Percentiles rank a stretch among this genome's conserved stretches.
Evolutionary conservation across 257 asterid species (phyloP).

Genomic region (Solanum ahanhuiri): DNA sequence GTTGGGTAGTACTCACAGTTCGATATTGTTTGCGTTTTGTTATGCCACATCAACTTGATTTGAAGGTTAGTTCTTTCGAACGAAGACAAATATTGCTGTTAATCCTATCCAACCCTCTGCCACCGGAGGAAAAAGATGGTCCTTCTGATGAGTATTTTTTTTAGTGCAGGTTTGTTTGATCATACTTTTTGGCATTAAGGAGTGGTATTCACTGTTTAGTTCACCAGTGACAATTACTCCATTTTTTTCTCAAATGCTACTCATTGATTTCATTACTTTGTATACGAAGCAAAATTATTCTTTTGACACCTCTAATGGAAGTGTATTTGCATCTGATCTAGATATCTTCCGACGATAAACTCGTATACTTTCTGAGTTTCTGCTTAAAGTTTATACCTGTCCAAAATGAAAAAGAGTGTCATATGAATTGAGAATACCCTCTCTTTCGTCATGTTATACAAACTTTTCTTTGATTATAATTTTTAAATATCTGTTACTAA

Average conservation of each 20-base stretch:
- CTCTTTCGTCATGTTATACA: neutral
- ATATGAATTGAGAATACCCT: neutral
- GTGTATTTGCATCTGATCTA: neutral
- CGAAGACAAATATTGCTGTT: neutral
- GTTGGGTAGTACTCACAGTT: neutral
- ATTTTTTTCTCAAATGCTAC: neutral
- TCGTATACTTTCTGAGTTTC: neutral
- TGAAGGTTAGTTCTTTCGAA: neutral
- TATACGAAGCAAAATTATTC: neutral
- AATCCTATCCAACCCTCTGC: neutral
- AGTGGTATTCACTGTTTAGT: neutral
- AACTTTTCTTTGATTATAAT: neutral
- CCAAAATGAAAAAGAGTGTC: neutral
- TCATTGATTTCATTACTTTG: neutral
- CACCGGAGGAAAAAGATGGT: neutral
- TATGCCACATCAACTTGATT: neutral
- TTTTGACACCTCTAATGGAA: neutral
- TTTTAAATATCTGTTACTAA: neutral
- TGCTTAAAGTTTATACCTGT: neutral
- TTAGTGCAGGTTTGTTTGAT: neutral
- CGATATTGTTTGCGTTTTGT: neutral
- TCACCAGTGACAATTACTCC: neutral
- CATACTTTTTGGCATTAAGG: neutral
- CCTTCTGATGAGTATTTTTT: neutral
- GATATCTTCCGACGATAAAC: neutral